These are phyloP conservation scores for Mytilinidion resinicola DNA, from an alignment of 495 filamentous ascomycete genomes.

Conservation along the genomic window DNA sequence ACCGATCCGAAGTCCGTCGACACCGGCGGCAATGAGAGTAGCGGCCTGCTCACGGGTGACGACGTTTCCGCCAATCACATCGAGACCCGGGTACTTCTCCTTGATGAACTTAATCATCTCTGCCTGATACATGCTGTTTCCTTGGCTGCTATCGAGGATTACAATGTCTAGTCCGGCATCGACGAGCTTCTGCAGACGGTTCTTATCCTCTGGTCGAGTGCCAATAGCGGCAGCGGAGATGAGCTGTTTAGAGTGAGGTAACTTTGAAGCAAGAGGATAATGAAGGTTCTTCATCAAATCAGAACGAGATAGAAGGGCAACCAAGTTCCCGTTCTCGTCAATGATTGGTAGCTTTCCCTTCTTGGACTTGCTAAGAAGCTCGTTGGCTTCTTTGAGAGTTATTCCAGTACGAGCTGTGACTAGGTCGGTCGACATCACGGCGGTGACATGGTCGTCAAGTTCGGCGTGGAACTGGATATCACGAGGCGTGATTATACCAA, in stretches of 20 bases:
- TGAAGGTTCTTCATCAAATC: slow-evolving; percentile 99
- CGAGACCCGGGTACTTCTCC: slow-evolving; percentile 69
- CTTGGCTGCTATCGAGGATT: slow-evolving; percentile 89
- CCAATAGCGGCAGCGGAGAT: slow-evolving; percentile 93
- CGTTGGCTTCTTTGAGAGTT: slow-evolving; percentile 80
- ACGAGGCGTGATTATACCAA: slow-evolving; percentile 95
- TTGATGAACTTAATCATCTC: slow-evolving; percentile 97
- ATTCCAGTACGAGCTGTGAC: slow-evolving; percentile 85
- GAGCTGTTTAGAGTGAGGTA: slow-evolving; percentile 94
- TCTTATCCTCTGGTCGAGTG: slow-evolving; percentile 86
- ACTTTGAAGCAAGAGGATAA: slow-evolving; percentile 94
- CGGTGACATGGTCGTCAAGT: slow-evolving; percentile 63
- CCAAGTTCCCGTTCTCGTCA: slow-evolving; percentile 75
- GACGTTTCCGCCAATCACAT: slow-evolving; percentile 97
- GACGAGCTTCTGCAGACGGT: slow-evolving; percentile 75
- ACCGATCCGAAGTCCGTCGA: slow-evolving; percentile 93
- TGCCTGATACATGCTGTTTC: slow-evolving; percentile 94
- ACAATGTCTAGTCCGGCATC: slow-evolving; percentile 96
- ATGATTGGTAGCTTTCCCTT: slow-evolving; percentile 99
- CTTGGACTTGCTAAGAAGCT: slow-evolving; percentile 88
- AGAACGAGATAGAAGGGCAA: slow-evolving; percentile 91
- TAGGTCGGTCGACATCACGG: slow-evolving; percentile 93
- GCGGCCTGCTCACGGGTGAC: slow-evolving; percentile 95
- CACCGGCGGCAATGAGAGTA: slow-evolving; percentile 83
- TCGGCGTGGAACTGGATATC: slow-evolving; percentile 91